phyloP scores from a whole-genome alignment of 108 stramenopile species.

The Fragilariopsis cylindrus region DNA sequence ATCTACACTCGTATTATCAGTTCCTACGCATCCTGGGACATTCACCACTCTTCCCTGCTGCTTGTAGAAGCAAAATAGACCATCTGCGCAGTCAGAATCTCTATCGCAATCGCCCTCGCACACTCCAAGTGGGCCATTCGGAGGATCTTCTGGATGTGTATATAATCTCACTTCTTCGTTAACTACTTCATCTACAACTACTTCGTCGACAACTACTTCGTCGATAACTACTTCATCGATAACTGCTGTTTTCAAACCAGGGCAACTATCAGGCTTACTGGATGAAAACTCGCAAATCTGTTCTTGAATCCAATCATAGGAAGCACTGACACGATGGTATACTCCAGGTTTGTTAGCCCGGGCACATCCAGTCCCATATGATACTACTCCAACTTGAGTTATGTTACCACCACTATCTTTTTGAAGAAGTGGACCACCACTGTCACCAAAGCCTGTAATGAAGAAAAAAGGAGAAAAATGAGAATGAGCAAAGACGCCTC shows the following conservation, averaged over 20 bases:
- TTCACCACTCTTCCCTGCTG: background rate
- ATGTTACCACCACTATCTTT: background rate
- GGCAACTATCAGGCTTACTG: constrained; percentile 28
- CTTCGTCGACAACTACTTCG: background rate
- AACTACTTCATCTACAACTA: background rate
- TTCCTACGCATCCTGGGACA: constrained; percentile 39
- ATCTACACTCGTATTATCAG: constrained; percentile 28
- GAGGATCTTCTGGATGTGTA: constrained; percentile 12
- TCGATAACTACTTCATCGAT: too few relatives aligned
- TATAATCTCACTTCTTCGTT: background rate
- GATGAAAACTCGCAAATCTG: constrained; percentile 39
- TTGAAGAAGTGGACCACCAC: constrained; percentile 42
- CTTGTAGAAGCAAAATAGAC: constrained; percentile 37
- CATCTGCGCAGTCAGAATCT: constrained; percentile 43
- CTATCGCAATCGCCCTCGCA: constrained; percentile 54
- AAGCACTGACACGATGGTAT: constrained; percentile 39
- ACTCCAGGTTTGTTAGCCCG: constrained; percentile 38
- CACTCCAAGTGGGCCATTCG: constrained; percentile 6
- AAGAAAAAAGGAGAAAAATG: background rate
- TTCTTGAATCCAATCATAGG: constrained; percentile 39
- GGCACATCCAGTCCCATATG: constrained; percentile 51
- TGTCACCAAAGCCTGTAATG: constrained; percentile 29
- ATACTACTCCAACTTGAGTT: constrained; percentile 44
- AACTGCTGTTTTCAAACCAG: background rate
- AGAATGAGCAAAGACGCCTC: background rate